Percentiles rank a stretch among this genome's conserved stretches.
These are phyloP conservation scores for Pichia cactophila DNA, from an alignment of 1,139 yeast species.

Conservation along the genomic window DNA sequence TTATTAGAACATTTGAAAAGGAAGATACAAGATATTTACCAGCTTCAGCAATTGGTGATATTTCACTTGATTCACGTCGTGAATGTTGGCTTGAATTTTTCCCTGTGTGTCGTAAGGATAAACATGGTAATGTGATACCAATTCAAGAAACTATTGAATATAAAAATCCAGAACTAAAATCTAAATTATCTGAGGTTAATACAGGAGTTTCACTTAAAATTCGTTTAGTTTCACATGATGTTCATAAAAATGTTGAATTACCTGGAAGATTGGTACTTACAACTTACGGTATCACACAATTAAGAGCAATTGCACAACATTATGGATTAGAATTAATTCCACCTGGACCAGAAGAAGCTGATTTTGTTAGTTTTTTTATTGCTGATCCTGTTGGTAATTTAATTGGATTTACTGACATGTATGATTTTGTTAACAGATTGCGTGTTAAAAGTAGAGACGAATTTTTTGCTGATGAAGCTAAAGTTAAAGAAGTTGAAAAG, in stretches of 20 bases:
- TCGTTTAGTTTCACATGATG: constrained; percentile 42
- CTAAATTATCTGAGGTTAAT: constrained; percentile 14
- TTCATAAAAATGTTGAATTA: constrained; percentile 24
- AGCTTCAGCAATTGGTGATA: constrained; percentile 34
- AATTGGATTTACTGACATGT: constrained; percentile 35
- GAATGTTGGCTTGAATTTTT: constrained; percentile 69
- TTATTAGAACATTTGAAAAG: constrained; percentile 48
- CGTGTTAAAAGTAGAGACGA: constrained; percentile 9
- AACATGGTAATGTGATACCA: constrained; percentile 21
- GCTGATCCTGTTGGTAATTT: constrained; percentile 54
- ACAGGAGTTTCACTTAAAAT: constrained; percentile 56
- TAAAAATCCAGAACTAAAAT: constrained; percentile 44
- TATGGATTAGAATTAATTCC: constrained; percentile 18
- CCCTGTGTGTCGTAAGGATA: constrained; percentile 43
- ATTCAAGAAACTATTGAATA: constrained; percentile 26
- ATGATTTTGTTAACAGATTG: constrained; percentile 7
- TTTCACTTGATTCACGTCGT: constrained; percentile 54
- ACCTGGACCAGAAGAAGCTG: constrained; percentile 10
- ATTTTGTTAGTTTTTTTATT: constrained; percentile 27
- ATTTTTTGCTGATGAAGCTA: constrained; percentile 12
- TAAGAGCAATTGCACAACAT: constrained; percentile 28
- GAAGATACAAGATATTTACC: not conserved
- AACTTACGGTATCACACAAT: constrained; percentile 37
- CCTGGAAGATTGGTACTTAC: constrained; percentile 43
- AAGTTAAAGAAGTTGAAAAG: constrained; percentile 9